Conservation (phyloP, 352 stramenopile genomes). For the Globisporangium recalcitrans region DNA sequence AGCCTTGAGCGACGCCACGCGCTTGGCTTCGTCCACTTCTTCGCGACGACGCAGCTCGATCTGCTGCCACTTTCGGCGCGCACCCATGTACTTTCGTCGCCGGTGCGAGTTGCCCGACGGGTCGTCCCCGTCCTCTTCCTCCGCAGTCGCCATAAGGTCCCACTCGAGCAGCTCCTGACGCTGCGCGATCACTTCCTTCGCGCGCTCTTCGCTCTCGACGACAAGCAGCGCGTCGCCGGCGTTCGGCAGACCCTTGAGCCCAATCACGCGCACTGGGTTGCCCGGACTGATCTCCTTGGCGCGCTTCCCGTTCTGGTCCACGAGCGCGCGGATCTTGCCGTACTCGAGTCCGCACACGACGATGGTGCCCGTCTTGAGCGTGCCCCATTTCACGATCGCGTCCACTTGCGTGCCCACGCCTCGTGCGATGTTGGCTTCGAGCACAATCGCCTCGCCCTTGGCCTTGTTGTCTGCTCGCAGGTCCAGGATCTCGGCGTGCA, state of each 20-base stretch:
- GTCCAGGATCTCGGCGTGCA: conserved; percentile 96
- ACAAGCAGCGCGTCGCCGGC: conserved; percentile 72
- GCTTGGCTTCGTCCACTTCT: conserved; percentile 62
- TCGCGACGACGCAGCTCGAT: conserved; percentile 64
- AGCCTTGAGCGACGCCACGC: conserved; percentile 57
- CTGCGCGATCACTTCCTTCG: conserved; percentile 73
- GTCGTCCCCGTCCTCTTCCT: conserved; percentile 47
- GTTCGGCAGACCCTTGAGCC: conserved; percentile 80
- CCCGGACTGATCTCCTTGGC: conserved; percentile 89
- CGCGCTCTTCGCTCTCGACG: conserved; percentile 66
- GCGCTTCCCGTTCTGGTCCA: conserved; percentile 69
- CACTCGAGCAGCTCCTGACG: conserved; percentile 71
- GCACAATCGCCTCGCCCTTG: conserved; percentile 91
- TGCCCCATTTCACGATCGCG: conserved; percentile 95
- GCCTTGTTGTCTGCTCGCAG: conserved; percentile 89
- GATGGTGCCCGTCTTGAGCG: conserved; percentile 90
- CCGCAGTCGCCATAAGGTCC: conserved; percentile 60
- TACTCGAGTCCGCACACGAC: conserved; percentile 95
- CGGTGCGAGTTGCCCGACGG: conserved; percentile 17
- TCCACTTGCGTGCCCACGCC: conserved; percentile 94
- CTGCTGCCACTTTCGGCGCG: conserved; percentile 54
- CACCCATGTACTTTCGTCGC: conserved; percentile 47
- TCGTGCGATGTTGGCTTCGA: conserved; percentile 94
- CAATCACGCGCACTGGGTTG: conserved; percentile 87
- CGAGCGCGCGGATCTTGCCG: conserved; percentile 87